phyloP scores from a whole-genome alignment of 75 land plant genomes.

The Pseudotsuga menziesii region DNA sequence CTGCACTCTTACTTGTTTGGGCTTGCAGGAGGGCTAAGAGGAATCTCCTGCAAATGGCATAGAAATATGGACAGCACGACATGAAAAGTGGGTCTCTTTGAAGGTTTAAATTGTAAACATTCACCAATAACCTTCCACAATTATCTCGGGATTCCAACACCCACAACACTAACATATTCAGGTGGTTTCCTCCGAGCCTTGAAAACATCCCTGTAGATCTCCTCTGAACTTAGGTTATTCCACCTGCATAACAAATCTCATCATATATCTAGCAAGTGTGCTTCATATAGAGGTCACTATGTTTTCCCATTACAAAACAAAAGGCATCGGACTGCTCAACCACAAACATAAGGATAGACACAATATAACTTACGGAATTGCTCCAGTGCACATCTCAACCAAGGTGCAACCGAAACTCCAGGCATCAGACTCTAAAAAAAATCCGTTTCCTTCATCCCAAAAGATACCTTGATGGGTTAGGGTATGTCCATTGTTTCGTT shows the following conservation, averaged over 20 bases:
- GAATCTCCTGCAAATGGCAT: slow-evolving; percentile 79
- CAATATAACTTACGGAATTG: slow-evolving; percentile 60
- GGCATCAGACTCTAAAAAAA: slow-evolving; percentile 85
- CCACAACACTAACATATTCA: slow-evolving; percentile 87
- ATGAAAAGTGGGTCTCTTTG: slow-evolving; percentile 79
- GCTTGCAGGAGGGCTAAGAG: slow-evolving; percentile 81
- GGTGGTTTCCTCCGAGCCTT: slow-evolving; percentile 65
- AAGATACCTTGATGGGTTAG: no score
- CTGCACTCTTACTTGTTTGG: slow-evolving; percentile 64
- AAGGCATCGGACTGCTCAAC: neutral
- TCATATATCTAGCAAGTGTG: neutral
- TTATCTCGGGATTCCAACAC: slow-evolving; percentile 87
- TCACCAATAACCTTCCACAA: slow-evolving; percentile 98
- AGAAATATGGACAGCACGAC: slow-evolving; percentile 78
- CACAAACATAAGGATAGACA: neutral
- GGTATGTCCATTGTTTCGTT: no score
- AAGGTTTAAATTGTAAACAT: slow-evolving; percentile 80
- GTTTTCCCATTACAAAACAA: slow-evolving; percentile 4
- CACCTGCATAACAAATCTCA: slow-evolving; percentile 44
- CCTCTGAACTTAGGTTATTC: slow-evolving; percentile 84
- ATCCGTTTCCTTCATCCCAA: slow-evolving; percentile 81
- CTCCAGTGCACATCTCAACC: slow-evolving; percentile 96
- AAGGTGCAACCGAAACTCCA: slow-evolving; percentile 96
- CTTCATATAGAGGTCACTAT: neutral
- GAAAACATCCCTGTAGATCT: no score